Percentiles rank a stretch among this genome's conserved stretches.
These are phyloP conservation scores for Leishmania guyanensis DNA, from an alignment of 208 protist species.

Conservation along the genomic window DNA sequence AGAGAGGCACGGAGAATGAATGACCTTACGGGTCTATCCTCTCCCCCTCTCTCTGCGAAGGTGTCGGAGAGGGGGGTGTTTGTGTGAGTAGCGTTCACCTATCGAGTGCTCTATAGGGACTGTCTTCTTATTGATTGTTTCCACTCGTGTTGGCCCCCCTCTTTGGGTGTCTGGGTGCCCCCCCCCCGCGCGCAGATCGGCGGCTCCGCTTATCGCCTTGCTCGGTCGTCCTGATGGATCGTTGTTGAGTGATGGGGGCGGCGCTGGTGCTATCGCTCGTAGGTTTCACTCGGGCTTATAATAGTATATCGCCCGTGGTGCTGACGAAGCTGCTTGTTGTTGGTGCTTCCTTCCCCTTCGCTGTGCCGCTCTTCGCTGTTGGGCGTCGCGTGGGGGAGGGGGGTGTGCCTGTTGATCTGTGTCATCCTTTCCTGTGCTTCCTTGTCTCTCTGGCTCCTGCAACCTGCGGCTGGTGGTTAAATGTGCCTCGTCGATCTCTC, in stretches of 20 bases:
- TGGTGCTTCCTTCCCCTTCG: background rate
- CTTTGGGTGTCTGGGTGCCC: background rate
- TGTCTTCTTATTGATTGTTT: background rate
- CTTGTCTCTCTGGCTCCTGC: background rate
- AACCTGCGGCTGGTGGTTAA: background rate
- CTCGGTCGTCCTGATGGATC: background rate
- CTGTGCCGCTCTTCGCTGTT: background rate
- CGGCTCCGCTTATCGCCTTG: background rate
- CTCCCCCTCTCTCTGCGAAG: background rate
- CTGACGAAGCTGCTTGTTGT: background rate
- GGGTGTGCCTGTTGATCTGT: background rate
- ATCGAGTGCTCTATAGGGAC: background rate
- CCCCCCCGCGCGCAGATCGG: background rate
- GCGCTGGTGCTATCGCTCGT: background rate
- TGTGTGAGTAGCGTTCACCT: background rate
- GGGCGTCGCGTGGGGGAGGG: background rate
- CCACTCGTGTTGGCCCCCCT: background rate
- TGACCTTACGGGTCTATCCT: background rate
- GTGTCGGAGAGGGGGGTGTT: background rate
- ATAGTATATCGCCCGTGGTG: background rate
- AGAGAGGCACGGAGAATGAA: background rate
- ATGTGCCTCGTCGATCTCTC: background rate
- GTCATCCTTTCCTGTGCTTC: background rate
- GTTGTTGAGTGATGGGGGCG: background rate
- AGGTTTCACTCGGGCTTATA: background rate